Conservation (phyloP, 106 monocot species). For the Dendrobium catenatum region DNA sequence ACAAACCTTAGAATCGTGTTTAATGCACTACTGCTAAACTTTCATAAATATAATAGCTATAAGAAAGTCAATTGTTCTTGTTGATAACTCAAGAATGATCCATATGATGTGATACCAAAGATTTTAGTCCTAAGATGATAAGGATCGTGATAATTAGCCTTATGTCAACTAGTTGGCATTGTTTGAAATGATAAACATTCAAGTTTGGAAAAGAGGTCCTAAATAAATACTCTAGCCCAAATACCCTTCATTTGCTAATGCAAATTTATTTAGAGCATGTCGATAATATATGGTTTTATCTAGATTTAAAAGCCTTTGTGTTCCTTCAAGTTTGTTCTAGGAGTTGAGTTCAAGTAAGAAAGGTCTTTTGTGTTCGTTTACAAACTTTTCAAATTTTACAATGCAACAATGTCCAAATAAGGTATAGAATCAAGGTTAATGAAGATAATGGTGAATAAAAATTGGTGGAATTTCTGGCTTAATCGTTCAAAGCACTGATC, state of each 20-base stretch:
- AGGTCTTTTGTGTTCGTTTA: background rate
- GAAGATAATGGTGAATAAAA: background rate
- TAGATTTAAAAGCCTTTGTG: background rate
- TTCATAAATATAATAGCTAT: background rate
- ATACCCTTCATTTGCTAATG: too few relatives aligned
- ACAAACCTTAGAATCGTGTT: background rate
- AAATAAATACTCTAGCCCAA: background rate
- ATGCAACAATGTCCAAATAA: background rate
- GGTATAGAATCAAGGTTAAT: background rate
- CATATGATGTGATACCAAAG: background rate
- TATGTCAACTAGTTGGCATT: background rate
- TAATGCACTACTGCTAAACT: background rate
- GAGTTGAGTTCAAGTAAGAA: background rate
- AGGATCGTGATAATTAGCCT: background rate
- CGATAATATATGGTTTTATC: too few relatives aligned
- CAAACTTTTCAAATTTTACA: background rate
- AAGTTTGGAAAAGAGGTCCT: background rate
- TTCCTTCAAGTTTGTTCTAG: background rate
- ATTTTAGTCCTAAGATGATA: background rate
- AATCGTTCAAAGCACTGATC: background rate
- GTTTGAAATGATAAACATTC: background rate
- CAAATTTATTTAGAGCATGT: too few relatives aligned
- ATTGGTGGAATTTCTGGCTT: background rate
- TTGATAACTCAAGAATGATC: background rate
- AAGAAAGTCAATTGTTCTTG: background rate